phyloP scores from a whole-genome alignment of 225 moss, liverwort and hornwort genomes.

The Pleurozium schreberi region DNA sequence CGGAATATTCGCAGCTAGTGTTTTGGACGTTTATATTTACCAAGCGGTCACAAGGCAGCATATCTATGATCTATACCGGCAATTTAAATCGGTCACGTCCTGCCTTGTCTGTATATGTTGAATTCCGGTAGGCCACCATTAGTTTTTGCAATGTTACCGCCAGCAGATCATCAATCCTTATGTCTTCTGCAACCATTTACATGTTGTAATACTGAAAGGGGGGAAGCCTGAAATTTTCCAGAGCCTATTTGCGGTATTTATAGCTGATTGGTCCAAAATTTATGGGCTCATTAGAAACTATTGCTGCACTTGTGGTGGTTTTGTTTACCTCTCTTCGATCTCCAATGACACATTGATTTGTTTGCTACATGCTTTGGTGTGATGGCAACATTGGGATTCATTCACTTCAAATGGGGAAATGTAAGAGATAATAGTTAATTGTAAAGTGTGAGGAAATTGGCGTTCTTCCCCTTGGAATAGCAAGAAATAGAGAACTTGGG shows the following conservation, averaged over 20 bases:
- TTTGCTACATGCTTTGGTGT: background rate
- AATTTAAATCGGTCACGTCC: background rate
- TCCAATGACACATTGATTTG: background rate
- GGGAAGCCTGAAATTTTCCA: background rate
- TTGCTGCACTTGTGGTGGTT: no score
- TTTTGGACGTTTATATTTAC: background rate
- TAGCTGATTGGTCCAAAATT: background rate
- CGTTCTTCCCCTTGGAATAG: no score
- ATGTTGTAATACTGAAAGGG: background rate
- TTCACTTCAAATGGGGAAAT: background rate
- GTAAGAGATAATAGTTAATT: background rate
- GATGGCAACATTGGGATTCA: background rate
- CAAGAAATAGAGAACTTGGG: no score
- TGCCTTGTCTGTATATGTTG: background rate
- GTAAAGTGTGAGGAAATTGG: no score
- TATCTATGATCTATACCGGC: background rate
- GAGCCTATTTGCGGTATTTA: background rate
- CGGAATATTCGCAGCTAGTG: background rate
- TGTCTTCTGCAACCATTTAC: background rate
- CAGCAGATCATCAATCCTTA: background rate
- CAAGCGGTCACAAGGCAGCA: background rate
- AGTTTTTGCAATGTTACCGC: background rate
- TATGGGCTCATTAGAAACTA: no score
- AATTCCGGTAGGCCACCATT: background rate
- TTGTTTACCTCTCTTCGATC: background rate